These are phyloP conservation scores for Aspergillus sp. DNA, from an alignment of 2,329 filamentous ascomycete genomes.

Conservation along the genomic window DNA sequence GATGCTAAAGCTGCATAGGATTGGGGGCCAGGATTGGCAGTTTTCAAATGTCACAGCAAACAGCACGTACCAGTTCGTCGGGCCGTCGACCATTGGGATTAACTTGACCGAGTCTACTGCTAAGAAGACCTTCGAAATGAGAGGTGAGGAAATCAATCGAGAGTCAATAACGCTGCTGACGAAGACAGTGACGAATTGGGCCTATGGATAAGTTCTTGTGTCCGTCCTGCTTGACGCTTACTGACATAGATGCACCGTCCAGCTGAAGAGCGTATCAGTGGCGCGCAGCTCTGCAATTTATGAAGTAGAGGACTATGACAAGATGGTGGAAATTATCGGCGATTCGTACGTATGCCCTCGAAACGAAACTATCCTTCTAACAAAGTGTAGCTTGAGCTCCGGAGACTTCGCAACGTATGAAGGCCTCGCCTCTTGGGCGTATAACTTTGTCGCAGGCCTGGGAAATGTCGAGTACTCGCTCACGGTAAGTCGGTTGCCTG, in stretches of 20 bases:
- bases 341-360: conserved; percentile 29
- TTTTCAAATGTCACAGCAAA: conserved; percentile 59
- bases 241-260: conserved; percentile 37
- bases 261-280: conserved; percentile 53
- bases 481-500: conserved; percentile 29
- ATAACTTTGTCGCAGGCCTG: conserved; percentile 54
- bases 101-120: conserved; percentile 41
- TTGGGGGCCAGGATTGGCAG: conserved; percentile 58
- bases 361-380: conserved; percentile 40
- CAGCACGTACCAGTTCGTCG: conserved; percentile 56
- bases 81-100: conserved; percentile 33
- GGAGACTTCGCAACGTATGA: conserved; percentile 59
- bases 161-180: background rate
- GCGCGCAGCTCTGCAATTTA: conserved; percentile 44
- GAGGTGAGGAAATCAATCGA: conserved; percentile 24
- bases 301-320: conserved; percentile 34
- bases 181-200: conserved; percentile 56
- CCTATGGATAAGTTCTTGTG: conserved; percentile 43
- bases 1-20: conserved; percentile 28
- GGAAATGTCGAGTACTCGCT: conserved; percentile 58
- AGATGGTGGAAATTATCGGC: conserved; percentile 44
- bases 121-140: conserved; percentile 53
- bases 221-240: background rate
- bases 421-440: conserved; percentile 55
- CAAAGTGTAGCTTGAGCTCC: conserved; percentile 49